Evolutionary conservation across 495 filamentous ascomycete species (phyloP).

Genomic region (Daldinia concentrica): DNA sequence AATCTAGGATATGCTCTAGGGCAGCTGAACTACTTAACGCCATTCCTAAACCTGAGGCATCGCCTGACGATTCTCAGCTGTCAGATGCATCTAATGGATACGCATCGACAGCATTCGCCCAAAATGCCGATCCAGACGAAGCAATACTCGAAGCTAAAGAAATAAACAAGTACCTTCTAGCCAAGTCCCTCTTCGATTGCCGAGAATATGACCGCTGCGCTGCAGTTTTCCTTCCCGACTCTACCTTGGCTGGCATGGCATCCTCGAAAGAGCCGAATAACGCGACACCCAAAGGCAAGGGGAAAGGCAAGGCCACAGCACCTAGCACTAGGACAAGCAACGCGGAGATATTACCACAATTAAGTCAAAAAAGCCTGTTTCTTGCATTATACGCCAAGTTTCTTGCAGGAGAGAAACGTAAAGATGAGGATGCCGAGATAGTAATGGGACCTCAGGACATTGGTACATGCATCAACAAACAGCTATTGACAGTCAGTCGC

Average conservation of each 20-base stretch:
- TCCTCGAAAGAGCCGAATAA: slow-evolving; percentile 57
- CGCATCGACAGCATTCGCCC: slow-evolving; percentile 57
- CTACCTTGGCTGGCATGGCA: slow-evolving; percentile 69
- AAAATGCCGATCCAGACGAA: slow-evolving; percentile 70
- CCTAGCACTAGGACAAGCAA: slow-evolving; percentile 29
- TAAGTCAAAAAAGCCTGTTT: slow-evolving; percentile 94
- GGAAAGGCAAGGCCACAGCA: slow-evolving; percentile 64
- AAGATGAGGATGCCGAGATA: slow-evolving; percentile 97
- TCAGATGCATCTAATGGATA: slow-evolving; percentile 46
- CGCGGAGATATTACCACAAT: slow-evolving; percentile 44
- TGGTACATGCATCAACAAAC: slow-evolving; percentile 82
- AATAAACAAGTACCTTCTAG: slow-evolving; percentile 82
- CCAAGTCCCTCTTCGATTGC: slow-evolving; percentile 95
- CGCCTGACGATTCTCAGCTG: slow-evolving; percentile 51
- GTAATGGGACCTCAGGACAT: slow-evolving; percentile 92
- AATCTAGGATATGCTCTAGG: slow-evolving; percentile 60
- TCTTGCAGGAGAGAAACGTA: slow-evolving; percentile 93
- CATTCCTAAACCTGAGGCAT: slow-evolving; percentile 61
- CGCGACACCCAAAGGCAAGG: slow-evolving; percentile 49
- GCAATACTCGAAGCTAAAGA: slow-evolving; percentile 82
- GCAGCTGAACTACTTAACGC: slow-evolving; percentile 93
- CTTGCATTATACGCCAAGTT: slow-evolving; percentile 91
- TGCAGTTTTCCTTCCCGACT: slow-evolving; percentile 83
- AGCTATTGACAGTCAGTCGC: slow-evolving; percentile 76
- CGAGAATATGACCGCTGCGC: slow-evolving; percentile 95